Base-by-base conservation (phyloP, 2,329 filamentous ascomycete species). In the Fusarium siculi region DNA sequence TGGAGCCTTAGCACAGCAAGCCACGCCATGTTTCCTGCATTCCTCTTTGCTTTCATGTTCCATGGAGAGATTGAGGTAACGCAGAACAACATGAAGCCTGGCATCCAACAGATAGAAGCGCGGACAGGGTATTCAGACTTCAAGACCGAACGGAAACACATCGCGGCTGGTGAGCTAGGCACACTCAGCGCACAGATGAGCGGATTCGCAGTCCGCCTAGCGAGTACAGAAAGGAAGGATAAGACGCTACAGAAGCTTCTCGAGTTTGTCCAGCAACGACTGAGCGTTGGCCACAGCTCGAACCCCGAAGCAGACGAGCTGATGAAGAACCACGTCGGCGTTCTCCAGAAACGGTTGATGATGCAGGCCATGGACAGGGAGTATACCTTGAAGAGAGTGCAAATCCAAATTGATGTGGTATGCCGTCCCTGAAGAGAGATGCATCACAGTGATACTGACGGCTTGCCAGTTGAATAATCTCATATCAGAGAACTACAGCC, bases 351-450 rank as follows among this genome's bases (percentile, higher is more conserved):
- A 25, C 76, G 82, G 30, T 66, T 80, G 3, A 72, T 72, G n/a
- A 82, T 82, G 80, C 83, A 84, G 59, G 56, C 66, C 18, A 72
- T 82, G 60, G 82, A 84, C 60, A 80, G 77, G 32, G 76, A 80
- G 4, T 84, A 81, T 43, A 80, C 77, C 3, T 60, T 80, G 59
- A 82, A 82, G 66, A 79, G 83, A 18, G 79, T 82, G 2, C 78
- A 83, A 28, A 78, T 84, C n/a, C 83, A 84, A 44, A 82, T 82
- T 42, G 77, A 79, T 53, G 81, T 79, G n/a, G 81, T 82, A 76
- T 66, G 80, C 77, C 28, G 18, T 30, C 19, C 19, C 10, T 39
- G 19, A 25, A 14, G n/a, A 14, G n/a, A 30, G 19, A 5, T 5
- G 30, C 8, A 30, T 36, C 32, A 36, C 18, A 23, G 18, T 25